phyloP scores from a whole-genome alignment of 345 rosid species.

The Hevea brasiliensis region DNA sequence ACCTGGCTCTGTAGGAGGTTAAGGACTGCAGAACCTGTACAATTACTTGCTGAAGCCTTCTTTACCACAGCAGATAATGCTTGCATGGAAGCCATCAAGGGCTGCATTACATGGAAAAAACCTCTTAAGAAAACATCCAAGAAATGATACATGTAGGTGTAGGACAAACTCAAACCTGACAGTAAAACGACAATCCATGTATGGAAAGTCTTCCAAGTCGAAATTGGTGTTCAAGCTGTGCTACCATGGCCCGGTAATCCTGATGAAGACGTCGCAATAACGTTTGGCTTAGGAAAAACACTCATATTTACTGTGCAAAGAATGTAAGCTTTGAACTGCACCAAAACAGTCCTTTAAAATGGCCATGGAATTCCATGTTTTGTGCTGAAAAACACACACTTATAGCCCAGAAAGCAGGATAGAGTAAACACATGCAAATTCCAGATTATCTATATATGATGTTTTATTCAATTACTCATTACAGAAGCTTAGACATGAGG shows the following conservation, averaged over 20 bases:
- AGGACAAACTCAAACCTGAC: constrained; percentile 62
- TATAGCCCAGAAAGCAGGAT: not conserved
- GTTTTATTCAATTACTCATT: not conserved
- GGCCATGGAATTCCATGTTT: not conserved
- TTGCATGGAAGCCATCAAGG: constrained; percentile 89
- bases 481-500: not conserved
- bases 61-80: constrained; percentile 74
- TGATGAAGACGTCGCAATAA: constrained; percentile 26
- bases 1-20: constrained; percentile 98
- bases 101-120: constrained; percentile 50
- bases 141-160: constrained; percentile 5
- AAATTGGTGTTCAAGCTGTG: constrained; percentile 97
- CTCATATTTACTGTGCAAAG: not conserved
- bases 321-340: not conserved
- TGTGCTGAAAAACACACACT: not conserved
- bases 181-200: constrained; percentile 98
- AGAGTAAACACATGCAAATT: not conserved
- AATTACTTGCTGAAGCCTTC: constrained; percentile 76
- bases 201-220: constrained; percentile 93
- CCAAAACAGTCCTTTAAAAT: not conserved
- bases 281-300: constrained; percentile 1
- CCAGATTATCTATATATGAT: not conserved
- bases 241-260: constrained; percentile 95
- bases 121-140: constrained; percentile 14
- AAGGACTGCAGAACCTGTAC: constrained; percentile 84